These are phyloP conservation scores for Sicyos baderoa DNA, from an alignment of 306 rosid species.

Conservation along the genomic window DNA sequence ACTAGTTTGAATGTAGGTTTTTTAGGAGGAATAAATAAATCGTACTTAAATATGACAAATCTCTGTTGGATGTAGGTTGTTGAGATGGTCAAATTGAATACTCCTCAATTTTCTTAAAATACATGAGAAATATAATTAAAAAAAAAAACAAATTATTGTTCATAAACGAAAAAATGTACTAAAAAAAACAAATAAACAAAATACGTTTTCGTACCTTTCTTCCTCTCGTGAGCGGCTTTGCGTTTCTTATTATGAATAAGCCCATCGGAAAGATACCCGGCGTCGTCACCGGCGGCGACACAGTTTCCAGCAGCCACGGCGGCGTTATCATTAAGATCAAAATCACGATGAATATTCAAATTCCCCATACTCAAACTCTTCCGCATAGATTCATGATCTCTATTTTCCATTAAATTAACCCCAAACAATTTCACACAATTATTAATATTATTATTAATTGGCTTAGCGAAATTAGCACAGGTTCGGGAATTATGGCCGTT, in stretches of 20 bases:
- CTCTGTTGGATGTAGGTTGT: too few species aligned
- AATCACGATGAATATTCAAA: slow-evolving; percentile 10
- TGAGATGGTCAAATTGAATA: too few species aligned
- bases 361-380: slow-evolving; percentile 38
- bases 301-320: not conserved
- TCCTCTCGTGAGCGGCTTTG: slow-evolving; percentile 33
- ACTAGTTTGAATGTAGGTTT: too few species aligned
- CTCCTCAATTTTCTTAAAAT: too few species aligned
- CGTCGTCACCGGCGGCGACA: slow-evolving; percentile 17
- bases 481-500: slow-evolving; percentile 38
- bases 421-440: slow-evolving; percentile 44
- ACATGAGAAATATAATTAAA: too few species aligned
- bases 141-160: not conserved
- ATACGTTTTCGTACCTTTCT: slow-evolving; percentile 27
- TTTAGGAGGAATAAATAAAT: too few species aligned
- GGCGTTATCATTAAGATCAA: slow-evolving; percentile 6
- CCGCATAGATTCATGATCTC: slow-evolving; percentile 23
- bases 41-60: too few species aligned
- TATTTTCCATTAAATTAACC: slow-evolving; percentile 32
- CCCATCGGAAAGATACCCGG: slow-evolving; percentile 41
- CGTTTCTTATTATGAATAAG: slow-evolving; percentile 28
- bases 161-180: not conserved
- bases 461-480: slow-evolving; percentile 19
- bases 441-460: not conserved
- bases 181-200: not conserved